Evolutionary conservation across 306 rosid genomes (phyloP).

Genomic region (Astragalus membranaceus): DNA sequence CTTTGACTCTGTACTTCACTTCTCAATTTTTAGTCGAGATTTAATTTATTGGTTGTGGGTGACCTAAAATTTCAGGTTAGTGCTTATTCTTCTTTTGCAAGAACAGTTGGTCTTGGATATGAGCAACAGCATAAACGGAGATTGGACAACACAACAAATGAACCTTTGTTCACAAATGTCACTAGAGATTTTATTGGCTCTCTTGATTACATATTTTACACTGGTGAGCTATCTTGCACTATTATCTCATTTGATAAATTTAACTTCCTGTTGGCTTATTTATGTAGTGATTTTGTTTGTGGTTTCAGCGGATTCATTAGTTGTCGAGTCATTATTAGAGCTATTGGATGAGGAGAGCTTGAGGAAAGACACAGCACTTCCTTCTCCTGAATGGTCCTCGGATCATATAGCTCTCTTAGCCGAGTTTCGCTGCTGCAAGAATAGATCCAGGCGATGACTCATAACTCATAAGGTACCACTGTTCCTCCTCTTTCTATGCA

Average conservation of each 20-base stretch:
- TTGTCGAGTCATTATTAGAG: slow-evolving; percentile 93
- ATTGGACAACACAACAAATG: slow-evolving; percentile 72
- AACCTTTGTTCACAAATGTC: slow-evolving; percentile 88
- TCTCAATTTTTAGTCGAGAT: neutral
- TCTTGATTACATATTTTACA: slow-evolving; percentile 96
- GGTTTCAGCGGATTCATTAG: slow-evolving; percentile 88
- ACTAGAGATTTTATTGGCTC: slow-evolving; percentile 97
- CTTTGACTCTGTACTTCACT: neutral
- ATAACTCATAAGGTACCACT: slow-evolving; percentile 32
- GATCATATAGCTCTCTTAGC: slow-evolving; percentile 98
- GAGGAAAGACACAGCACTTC: slow-evolving; percentile 98
- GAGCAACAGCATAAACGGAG: slow-evolving; percentile 90
- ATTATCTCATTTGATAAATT: neutral
- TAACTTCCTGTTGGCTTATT: neutral
- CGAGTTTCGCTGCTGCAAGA: slow-evolving; percentile 90
- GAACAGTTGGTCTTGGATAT: slow-evolving; percentile 58
- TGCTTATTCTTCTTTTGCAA: slow-evolving; percentile 89
- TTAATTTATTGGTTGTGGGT: slow-evolving; percentile 5
- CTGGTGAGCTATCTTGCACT: slow-evolving; percentile 44
- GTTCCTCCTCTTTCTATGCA: neutral
- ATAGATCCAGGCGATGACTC: slow-evolving; percentile 79
- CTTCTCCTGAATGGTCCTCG: slow-evolving; percentile 99
- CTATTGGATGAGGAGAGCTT: slow-evolving; percentile 97
- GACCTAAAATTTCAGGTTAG: slow-evolving; percentile 57
- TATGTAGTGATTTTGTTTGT: slow-evolving; percentile 2